Base-by-base conservation (phyloP, 2,329 filamentous ascomycete species). In the Cyclaneusma minus region DNA sequence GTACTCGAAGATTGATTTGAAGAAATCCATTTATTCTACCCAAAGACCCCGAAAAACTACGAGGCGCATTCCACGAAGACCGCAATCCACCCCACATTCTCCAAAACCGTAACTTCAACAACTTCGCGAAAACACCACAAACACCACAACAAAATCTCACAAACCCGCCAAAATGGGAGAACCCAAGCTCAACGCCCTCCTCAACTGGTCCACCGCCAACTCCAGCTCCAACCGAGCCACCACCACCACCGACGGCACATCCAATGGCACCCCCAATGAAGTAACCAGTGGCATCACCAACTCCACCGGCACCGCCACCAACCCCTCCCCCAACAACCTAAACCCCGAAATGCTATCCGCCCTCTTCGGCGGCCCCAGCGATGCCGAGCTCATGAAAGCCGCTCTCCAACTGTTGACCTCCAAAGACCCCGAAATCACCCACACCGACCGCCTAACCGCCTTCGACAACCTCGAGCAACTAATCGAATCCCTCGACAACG, bases 381-480 rank as follows among this genome's bases (percentile, higher is more conserved):
- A 98, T 36, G 84, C 89, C 13, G 83, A 95, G 34, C 67, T 91
- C 28, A 95, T 98, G 89, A 71, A 70, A 42, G 70, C 77, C 27
- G 65, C 79, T 35, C 92, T 98, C 72, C 64, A 65, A 15, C 70
- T 79, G 30, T 76, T 94, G 45, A 64, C 61, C 7, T 69, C 71
- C 11, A 38, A 56, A 2, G 61, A 67, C 40, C 56, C 70, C 6
- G 64, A 76, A 30, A 58, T 77, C 29, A 65, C 68, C 4, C 61
- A 87, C 25, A 76, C 83, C 22, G 69, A 82, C 53, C 83, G 81
- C 50, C 55, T 91, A 28, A 68, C 74, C 31, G 85, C 85, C 19
- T 91, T 92, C 53, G 85, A 93, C 64, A 93, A 94, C 56, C 78
- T 94, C 35, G 85, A 93, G 57, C 82, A 92, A 52, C 62, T 93